A percentile compares a stretch with the other conserved stretches of the same genome.
Evolutionary conservation across 805 yeast genomes (phyloP).

Genomic region (Zygoascus tannicola): DNA sequence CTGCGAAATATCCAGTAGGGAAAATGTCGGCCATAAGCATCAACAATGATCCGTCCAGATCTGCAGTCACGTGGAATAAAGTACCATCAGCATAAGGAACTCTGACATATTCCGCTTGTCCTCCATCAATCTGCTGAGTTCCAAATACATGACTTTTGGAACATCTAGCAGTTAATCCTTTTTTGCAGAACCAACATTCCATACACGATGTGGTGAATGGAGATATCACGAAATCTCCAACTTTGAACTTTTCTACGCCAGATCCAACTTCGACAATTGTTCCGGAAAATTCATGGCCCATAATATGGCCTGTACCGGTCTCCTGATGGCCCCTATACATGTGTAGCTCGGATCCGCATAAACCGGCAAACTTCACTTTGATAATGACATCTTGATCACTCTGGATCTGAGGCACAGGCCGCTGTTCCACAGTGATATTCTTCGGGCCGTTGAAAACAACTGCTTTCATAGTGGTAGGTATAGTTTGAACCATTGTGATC

Average conservation of each 20-base stretch:
- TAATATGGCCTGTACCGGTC: no score
- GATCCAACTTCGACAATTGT: slow-evolving; percentile 56
- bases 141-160: no score
- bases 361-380: slow-evolving; percentile 39
- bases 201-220: no score
- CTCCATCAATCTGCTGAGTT: no score
- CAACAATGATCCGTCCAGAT: no score
- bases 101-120: no score
- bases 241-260: slow-evolving; percentile 42
- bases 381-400: slow-evolving; percentile 37
- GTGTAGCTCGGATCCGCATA: slow-evolving; percentile 50
- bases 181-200: no score
- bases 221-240: slow-evolving; percentile 76
- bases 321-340: slow-evolving; percentile 46
- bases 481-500: no score
- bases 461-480: slow-evolving; percentile 44
- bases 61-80: no score
- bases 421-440: slow-evolving; percentile 32
- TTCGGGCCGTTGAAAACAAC: slow-evolving; percentile 40
- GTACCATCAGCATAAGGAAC: no score
- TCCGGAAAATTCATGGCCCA: slow-evolving; percentile 68
- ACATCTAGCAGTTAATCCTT: no score
- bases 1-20: slow-evolving; percentile 55
- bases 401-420: slow-evolving; percentile 34
- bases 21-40: slow-evolving; percentile 59